Conservation (phyloP, 352 stramenopile genomes). For the Aphanomyces cochlioides region DNA sequence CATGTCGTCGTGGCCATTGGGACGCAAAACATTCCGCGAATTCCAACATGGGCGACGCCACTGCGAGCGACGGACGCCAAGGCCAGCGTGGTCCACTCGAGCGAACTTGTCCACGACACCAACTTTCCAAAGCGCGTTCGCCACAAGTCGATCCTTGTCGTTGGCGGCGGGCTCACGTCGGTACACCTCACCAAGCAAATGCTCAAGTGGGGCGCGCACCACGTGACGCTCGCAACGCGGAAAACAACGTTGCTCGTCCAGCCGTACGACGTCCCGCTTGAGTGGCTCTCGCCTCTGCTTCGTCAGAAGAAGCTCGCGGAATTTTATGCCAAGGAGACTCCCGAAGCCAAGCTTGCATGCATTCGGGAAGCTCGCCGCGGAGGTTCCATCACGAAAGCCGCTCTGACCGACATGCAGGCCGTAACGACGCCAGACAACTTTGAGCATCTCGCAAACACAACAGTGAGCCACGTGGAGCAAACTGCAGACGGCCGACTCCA, state of each 20-base stretch:
- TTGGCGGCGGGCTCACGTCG: conserved; percentile 25
- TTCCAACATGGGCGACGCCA: conserved; percentile 2
- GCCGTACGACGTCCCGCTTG: conserved; percentile 27
- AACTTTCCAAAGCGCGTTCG: not conserved
- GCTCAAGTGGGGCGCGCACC: conserved; percentile 12
- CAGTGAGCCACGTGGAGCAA: not conserved
- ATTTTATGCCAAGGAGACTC: conserved; percentile 13
- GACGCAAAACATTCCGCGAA: conserved; percentile 15
- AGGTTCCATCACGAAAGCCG: conserved; percentile 19
- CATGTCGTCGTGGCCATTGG: conserved; percentile 27
- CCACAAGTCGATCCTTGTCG: conserved; percentile 13
- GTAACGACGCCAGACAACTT: conserved; percentile 11
- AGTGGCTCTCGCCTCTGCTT: conserved; percentile 27
- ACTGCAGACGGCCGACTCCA: conserved; percentile 1
- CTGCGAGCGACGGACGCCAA: not conserved
- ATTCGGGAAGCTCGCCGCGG: conserved; percentile 14
- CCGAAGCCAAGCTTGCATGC: not conserved
- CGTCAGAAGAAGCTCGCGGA: conserved; percentile 25
- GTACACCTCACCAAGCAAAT: conserved; percentile 19
- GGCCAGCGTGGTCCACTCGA: not conserved
- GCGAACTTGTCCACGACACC: conserved; percentile 1
- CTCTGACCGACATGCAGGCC: conserved; percentile 8
- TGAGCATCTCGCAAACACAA: not conserved
- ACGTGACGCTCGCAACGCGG: conserved; percentile 23
- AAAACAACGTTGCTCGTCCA: conserved; percentile 6